Evolutionary conservation across 306 rosid species (phyloP), one percentile per base, ranked within the genome.

Genomic region (Lupinus albus): DNA sequence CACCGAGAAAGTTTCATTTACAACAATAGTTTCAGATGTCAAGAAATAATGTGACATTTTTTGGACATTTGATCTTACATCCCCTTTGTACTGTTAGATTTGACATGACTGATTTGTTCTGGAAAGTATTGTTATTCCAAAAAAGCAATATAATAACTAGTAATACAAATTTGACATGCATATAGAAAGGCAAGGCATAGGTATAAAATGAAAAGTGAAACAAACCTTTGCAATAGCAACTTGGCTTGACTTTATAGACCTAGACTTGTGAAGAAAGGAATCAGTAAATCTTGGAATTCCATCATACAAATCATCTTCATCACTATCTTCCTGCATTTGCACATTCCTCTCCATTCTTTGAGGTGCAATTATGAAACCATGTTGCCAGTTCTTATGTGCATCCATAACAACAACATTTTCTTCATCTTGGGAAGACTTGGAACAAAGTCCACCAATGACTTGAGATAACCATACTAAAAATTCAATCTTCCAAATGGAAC

Each of bases 241-340:
- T 21, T 80, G 81, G 45, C 68, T 88, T 18, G 91, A 74, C 74
- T 79, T 58, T 12, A 76, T 55, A 7, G 87, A 78, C 57, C 86
- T 54, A 17, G 88, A 68, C 61, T 88, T 86, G 20, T 47, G 81
- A 2, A 80, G 54, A 14, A 67, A 68, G 28, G 79, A 56, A 17
- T 52, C 80, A 11, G 60, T 2, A 51, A 74, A 90, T 21, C 80
- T 81, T 6, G 96, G 96, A 67, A 90, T 87, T 41, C 96, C 96
- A 20, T 90, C 96, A 45, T 87, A 87, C 67, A 90, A 85, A 8
- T 74, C 83, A 8, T 87, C 86, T 4, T 81, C 82, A 7, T 9
- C 76, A 58, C 51, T 52, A 9, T 79, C 68, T 64, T 71, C 68
- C 30, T 51, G 78, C 13, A 61, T 64, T 42, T 51, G 80, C 13